A percentile compares a stretch with the other conserved stretches of the same genome.
These are phyloP conservation scores for Vicia faba DNA, from an alignment of 306 rosid species.

Conservation along the genomic window DNA sequence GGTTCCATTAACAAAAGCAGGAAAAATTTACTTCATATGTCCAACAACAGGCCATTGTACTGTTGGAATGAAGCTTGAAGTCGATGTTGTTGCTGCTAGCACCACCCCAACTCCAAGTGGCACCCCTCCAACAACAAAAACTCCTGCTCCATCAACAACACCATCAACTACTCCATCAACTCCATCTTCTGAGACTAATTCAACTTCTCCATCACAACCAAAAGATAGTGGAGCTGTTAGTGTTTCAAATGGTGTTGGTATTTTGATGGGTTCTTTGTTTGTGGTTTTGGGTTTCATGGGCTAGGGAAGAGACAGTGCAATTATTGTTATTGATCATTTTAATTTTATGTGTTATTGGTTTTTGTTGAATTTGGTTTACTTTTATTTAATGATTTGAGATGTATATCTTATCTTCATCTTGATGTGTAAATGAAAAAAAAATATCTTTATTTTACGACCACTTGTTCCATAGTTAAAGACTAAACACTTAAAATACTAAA, in stretches of 20 bases:
- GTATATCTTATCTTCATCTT: conserved; percentile 32
- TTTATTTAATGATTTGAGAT: conserved; percentile 30
- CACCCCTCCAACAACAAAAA: conserved; percentile 31
- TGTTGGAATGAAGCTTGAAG: conserved; percentile 59
- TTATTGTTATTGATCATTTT: neutral
- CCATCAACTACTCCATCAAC: conserved; percentile 41
- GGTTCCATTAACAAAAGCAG: conserved; percentile 36
- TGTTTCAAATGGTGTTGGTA: conserved; percentile 31
- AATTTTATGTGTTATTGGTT: conserved; percentile 12
- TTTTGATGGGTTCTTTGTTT: conserved; percentile 47
- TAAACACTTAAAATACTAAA: too few relatives aligned
- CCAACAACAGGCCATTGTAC: conserved; percentile 51
- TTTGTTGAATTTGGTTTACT: conserved; percentile 40
- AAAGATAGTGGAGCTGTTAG: conserved; percentile 34
- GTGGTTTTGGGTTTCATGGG: conserved; percentile 46
- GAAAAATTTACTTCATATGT: conserved; percentile 58
- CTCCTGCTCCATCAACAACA: conserved; percentile 42
- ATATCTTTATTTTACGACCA: too few relatives aligned
- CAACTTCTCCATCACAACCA: conserved; percentile 46
- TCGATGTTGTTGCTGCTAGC: conserved; percentile 53
- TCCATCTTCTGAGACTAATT: conserved; percentile 20
- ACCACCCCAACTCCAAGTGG: conserved; percentile 42
- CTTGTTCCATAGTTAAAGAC: too few relatives aligned
- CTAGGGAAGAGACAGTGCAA: conserved; percentile 83
- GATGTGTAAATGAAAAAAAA: neutral